Conservation (phyloP, 2,329 filamentous ascomycete genomes). For the Pseudocercospora pini-densiflorae region DNA sequence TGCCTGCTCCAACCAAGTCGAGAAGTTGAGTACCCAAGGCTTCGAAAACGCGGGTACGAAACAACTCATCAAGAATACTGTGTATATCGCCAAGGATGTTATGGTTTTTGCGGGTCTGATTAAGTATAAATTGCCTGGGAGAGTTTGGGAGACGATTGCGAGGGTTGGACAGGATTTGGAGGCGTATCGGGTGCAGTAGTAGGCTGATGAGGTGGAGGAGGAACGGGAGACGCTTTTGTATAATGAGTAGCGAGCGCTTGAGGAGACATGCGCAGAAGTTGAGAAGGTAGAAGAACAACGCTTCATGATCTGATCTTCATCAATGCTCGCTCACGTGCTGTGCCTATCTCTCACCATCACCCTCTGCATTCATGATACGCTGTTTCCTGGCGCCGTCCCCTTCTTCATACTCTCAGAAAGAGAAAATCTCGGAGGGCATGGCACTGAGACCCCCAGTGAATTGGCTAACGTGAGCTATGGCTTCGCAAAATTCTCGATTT, state of each 20-base stretch:
- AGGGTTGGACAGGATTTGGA: conserved; percentile 72
- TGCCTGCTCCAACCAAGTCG: conserved; percentile 79
- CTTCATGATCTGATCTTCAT: not conserved
- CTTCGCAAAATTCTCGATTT: not conserved
- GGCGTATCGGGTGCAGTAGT: conserved; percentile 32
- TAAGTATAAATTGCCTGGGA: conserved; percentile 84
- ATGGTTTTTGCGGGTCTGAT: conserved; percentile 94
- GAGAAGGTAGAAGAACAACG: not conserved
- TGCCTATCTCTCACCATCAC: too few relatives aligned
- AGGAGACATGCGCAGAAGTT: not conserved
- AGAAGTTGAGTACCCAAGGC: conserved; percentile 69
- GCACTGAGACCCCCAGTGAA: too few relatives aligned
- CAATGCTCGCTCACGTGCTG: not conserved
- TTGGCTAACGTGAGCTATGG: too few relatives aligned
- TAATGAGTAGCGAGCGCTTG: not conserved
- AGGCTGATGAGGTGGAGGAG: not conserved
- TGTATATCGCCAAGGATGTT: conserved; percentile 83
- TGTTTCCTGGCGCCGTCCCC: too few relatives aligned
- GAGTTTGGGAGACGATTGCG: conserved; percentile 86
- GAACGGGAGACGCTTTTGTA: not conserved
- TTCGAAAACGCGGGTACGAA: conserved; percentile 64
- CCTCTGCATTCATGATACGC: too few relatives aligned
- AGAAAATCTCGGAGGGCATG: too few relatives aligned
- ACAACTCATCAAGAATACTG: conserved; percentile 69
- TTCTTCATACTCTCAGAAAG: too few relatives aligned